Percentiles rank a stretch among this genome's conserved stretches.
Conservation (phyloP, 2,329 filamentous ascomycete species). For the Calycina marina region DNA sequence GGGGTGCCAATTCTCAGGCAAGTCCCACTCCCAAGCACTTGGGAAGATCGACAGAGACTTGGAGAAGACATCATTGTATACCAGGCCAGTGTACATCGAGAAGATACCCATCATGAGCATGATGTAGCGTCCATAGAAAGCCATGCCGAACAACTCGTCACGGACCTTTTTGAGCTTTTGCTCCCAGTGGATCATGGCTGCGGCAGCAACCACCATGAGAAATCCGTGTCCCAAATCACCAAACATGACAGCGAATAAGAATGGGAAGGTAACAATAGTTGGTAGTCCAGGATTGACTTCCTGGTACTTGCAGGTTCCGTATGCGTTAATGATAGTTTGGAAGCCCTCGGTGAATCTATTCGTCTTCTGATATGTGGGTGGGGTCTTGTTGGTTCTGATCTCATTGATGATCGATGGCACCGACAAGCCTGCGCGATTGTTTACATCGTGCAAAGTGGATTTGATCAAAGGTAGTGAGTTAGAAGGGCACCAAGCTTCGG, state of each 20-base stretch:
- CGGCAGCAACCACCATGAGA: constrained; percentile 72
- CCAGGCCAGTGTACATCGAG: constrained; percentile 90
- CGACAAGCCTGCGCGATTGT: constrained; percentile 87
- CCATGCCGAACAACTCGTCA: constrained; percentile 95
- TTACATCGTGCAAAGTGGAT: constrained; percentile 89
- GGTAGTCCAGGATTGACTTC: constrained; percentile 94
- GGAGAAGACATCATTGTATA: constrained; percentile 97
- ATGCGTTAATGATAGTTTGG: constrained; percentile 97
- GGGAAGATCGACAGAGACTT: constrained; percentile 79
- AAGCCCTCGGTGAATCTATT: constrained; percentile 98
- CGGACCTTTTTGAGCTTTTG: constrained; percentile 80
- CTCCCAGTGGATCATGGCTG: constrained; percentile 95
- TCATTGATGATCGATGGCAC: constrained; percentile 98
- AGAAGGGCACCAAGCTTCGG: constrained; percentile 93
- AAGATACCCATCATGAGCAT: constrained; percentile 96
- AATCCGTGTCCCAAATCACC: constrained; percentile 90
- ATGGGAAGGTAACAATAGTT: constrained; percentile 96
- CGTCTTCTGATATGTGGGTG: constrained; percentile 92
- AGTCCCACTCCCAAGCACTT: constrained; percentile 68
- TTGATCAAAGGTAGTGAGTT: constrained; percentile 82
- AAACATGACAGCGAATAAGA: constrained; percentile 99
- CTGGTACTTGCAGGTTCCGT: constrained; percentile 92
- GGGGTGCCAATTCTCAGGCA: constrained; percentile 48
- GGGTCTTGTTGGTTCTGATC: constrained; percentile 92
- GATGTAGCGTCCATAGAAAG: constrained; percentile 97